A percentile compares a stretch with the other conserved stretches of the same genome.
phyloP scores from a whole-genome alignment of 495 filamentous ascomycete genomes.

The Talaromyces stipitatus region DNA sequence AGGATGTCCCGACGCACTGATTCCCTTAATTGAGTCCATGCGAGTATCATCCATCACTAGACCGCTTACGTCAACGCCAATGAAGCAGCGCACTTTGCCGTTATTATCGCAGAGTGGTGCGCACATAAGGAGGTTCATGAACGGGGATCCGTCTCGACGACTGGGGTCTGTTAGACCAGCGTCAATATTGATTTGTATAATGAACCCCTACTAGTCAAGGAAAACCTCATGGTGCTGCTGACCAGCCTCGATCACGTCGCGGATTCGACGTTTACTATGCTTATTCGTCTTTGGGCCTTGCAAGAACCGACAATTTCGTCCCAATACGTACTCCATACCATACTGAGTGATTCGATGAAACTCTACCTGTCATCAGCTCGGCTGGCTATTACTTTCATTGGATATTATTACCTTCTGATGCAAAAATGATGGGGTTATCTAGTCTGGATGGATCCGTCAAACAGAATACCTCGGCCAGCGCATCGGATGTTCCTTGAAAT shows the following conservation, averaged over 20 bases:
- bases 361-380: constrained; percentile 22
- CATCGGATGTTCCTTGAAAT: constrained; percentile 54
- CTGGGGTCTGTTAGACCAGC: constrained; percentile 20
- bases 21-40: constrained; percentile 47
- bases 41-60: constrained; percentile 49
- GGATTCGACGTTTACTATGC: constrained; percentile 45
- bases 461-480: constrained; percentile 69
- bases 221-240: constrained; percentile 60
- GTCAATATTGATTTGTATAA: not conserved
- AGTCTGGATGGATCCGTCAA: constrained; percentile 64
- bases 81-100: constrained; percentile 52
- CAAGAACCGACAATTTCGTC: constrained; percentile 56
- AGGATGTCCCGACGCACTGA: constrained; percentile 18
- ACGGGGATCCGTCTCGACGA: constrained; percentile 54
- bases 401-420: constrained; percentile 53
- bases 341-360: constrained; percentile 60
- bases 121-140: constrained; percentile 58
- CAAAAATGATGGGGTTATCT: constrained; percentile 74
- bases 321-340: constrained; percentile 48
- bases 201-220: constrained; percentile 53
- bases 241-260: constrained; percentile 45
- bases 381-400: not conserved
- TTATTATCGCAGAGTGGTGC: constrained; percentile 54
- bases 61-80: constrained; percentile 53
- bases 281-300: constrained; percentile 50